phyloP scores from a whole-genome alignment of 345 rosid genomes.

The Firmiana major region DNA sequence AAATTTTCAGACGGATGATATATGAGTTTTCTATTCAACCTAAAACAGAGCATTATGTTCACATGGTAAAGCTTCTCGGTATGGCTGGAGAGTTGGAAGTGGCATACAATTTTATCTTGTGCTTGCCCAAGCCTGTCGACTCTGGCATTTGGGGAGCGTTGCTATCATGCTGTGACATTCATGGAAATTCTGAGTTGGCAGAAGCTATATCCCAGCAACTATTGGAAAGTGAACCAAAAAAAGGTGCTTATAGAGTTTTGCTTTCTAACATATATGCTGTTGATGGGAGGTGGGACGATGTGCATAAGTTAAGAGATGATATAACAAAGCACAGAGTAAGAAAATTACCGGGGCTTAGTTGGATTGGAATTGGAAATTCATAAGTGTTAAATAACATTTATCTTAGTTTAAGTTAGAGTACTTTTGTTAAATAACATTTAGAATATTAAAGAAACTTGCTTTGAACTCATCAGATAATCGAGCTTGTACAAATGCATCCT shows the following conservation, averaged over 20 bases:
- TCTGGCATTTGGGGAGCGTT: constrained; percentile 79
- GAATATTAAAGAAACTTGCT: too few relatives aligned
- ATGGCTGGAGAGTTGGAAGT: constrained; percentile 63
- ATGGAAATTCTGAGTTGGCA: constrained; percentile 57
- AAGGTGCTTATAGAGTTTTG: constrained; percentile 47
- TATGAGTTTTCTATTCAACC: constrained; percentile 61
- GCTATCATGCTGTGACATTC: constrained; percentile 68
- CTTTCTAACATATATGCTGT: constrained; percentile 77
- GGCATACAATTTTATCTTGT: constrained; percentile 55
- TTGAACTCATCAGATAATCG: too few relatives aligned
- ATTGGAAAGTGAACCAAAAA: constrained; percentile 43
- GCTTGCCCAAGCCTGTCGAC: constrained; percentile 62
- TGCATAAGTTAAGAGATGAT: constrained; percentile 41
- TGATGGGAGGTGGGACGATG: constrained; percentile 73
- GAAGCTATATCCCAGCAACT: constrained; percentile 58
- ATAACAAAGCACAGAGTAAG: neutral
- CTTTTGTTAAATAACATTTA: too few relatives aligned
- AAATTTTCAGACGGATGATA: constrained; percentile 58
- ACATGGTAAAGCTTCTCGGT: constrained; percentile 81
- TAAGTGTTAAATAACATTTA: too few relatives aligned
- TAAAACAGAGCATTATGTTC: constrained; percentile 59
- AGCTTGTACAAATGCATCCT: too few relatives aligned
- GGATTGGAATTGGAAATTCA: constrained; percentile 6
- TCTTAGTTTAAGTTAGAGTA: too few relatives aligned
- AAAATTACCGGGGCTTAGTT: constrained; percentile 9